Conservation (phyloP, 352 stramenopile species). For the Thalassiosira livingstoniorum region DNA sequence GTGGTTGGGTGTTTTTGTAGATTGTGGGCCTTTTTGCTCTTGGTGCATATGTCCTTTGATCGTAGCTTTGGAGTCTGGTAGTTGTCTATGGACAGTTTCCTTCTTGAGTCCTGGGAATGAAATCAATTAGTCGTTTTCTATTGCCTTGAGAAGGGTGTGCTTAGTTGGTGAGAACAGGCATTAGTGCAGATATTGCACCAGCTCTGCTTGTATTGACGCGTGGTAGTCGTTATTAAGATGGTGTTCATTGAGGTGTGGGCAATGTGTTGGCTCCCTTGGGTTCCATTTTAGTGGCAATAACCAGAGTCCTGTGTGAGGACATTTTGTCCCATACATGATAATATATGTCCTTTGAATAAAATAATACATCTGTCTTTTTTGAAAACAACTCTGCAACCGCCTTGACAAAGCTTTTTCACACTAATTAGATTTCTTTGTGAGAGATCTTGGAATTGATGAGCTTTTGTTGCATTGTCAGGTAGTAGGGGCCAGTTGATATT, state of each 20-base stretch:
- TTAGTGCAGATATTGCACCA: constrained; percentile 5
- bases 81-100: background rate
- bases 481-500: background rate
- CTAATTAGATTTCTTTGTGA: background rate
- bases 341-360: constrained; percentile 1
- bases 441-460: background rate
- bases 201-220: background rate
- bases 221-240: background rate
- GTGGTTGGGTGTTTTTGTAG: background rate
- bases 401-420: background rate
- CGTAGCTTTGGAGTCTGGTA: constrained; percentile 9
- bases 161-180: background rate
- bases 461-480: background rate
- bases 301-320: background rate
- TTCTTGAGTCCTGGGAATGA: background rate
- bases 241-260: background rate
- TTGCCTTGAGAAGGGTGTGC: constrained; percentile 1
- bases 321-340: background rate
- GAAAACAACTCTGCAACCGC: background rate
- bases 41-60: constrained; percentile 1
- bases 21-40: background rate
- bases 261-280: background rate
- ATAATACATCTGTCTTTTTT: background rate
- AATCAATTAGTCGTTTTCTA: background rate
- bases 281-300: background rate